Conservation (phyloP, 805 yeast species). For the Candida yuanshanica region DNA sequence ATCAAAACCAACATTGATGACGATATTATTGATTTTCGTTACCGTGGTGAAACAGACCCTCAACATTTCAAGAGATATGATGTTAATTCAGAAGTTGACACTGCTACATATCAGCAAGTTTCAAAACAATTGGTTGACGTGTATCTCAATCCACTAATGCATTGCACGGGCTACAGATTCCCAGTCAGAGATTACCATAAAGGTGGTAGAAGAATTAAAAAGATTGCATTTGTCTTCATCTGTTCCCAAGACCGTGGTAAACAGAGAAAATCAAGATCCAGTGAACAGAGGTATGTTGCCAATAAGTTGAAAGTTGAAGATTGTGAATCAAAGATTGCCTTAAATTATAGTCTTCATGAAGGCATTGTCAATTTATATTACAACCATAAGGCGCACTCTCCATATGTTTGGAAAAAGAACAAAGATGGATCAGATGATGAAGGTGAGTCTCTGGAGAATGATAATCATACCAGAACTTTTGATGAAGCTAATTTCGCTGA, state of each 20-base stretch:
- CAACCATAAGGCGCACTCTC: conserved; percentile 36
- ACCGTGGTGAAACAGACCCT: conserved; percentile 27
- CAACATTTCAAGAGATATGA: conserved; percentile 29
- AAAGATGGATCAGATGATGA: not conserved
- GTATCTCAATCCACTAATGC: conserved; percentile 36
- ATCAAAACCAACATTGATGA: conserved; percentile 29
- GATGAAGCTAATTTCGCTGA: conserved; percentile 5
- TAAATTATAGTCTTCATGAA: conserved; percentile 33
- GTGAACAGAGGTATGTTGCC: conserved; percentile 30
- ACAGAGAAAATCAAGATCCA: conserved; percentile 37
- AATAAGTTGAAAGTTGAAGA: conserved; percentile 37
- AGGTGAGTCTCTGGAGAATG: conserved; percentile 4
- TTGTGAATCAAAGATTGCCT: conserved; percentile 35
- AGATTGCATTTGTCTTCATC: conserved; percentile 38
- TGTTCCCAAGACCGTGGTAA: conserved; percentile 40
- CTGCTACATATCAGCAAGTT: conserved; percentile 28
- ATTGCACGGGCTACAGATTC: conserved; percentile 35
- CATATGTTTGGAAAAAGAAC: conserved; percentile 27
- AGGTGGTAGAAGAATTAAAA: conserved; percentile 35
- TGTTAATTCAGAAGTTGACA: conserved; percentile 24
- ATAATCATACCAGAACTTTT: conserved; percentile 2
- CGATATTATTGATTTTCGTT: conserved; percentile 33
- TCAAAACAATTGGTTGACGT: conserved; percentile 30
- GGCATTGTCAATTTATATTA: conserved; percentile 33
- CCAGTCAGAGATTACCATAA: conserved; percentile 42